A percentile compares a stretch with the other conserved stretches of the same genome.
phyloP scores from a whole-genome alignment of 106 monocot species.

The Platanthera zijinensis region DNA sequence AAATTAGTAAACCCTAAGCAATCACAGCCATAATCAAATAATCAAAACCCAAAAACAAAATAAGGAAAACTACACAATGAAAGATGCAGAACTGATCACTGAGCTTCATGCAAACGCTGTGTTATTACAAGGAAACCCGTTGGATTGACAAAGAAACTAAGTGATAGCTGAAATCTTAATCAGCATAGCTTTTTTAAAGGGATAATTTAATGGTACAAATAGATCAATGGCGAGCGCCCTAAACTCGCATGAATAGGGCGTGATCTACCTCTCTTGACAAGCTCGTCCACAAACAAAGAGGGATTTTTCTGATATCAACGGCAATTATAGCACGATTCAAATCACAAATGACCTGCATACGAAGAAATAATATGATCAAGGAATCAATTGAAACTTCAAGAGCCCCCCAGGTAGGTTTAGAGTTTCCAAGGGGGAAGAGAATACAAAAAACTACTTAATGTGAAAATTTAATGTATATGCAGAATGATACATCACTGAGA shows the following conservation, averaged over 20 bases:
- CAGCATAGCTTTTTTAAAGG: constrained; percentile 3
- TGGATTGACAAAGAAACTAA: neutral
- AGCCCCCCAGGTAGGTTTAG: too few relatives aligned
- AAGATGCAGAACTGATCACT: neutral
- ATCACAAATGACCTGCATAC: neutral
- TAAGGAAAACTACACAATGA: neutral
- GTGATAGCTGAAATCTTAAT: constrained; percentile 1
- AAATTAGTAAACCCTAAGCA: neutral
- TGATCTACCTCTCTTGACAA: neutral
- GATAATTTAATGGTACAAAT: constrained; percentile 3
- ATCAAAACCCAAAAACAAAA: neutral
- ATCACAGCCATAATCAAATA: neutral
- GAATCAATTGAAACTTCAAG: too few relatives aligned
- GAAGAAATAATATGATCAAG: neutral
- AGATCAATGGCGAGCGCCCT: neutral
- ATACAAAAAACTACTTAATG: too few relatives aligned
- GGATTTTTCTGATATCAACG: neutral
- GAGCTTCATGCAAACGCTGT: neutral
- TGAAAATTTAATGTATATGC: too few relatives aligned
- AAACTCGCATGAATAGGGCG: neutral
- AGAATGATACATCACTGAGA: too few relatives aligned
- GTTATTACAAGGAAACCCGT: neutral
- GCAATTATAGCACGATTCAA: neutral
- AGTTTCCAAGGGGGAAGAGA: too few relatives aligned
- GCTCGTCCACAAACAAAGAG: neutral